Percentiles rank a stretch among this genome's conserved stretches.
These are phyloP conservation scores for Bretziella fagacearum DNA, from an alignment of 2,329 filamentous ascomycete species.

Conservation along the genomic window DNA sequence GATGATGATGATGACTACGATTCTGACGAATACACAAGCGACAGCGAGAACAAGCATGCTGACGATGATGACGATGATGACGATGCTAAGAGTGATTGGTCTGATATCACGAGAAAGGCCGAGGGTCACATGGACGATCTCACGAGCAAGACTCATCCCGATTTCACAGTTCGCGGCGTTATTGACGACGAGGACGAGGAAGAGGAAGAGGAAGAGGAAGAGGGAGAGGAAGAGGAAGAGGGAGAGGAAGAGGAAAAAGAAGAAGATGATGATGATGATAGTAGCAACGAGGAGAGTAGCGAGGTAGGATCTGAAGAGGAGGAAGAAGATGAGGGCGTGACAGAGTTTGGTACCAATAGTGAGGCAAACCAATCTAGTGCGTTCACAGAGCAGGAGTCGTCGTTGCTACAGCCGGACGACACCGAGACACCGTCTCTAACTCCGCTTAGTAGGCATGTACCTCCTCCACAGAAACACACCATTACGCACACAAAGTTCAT, in stretches of 20 bases:
- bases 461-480: slow-evolving; percentile 22
- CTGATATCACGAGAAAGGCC: slow-evolving; percentile 55
- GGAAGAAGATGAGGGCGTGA: slow-evolving; percentile 17
- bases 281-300: background rate
- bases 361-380: slow-evolving; percentile 19
- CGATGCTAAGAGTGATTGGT: slow-evolving; percentile 61
- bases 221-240: background rate
- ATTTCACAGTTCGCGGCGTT: slow-evolving; percentile 21
- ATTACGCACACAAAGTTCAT: slow-evolving; percentile 52
- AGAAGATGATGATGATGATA: slow-evolving; percentile 7
- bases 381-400: slow-evolving; percentile 11
- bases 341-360: slow-evolving; percentile 26
- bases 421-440: background rate
- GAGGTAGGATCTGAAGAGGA: background rate
- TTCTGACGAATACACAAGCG: slow-evolving; percentile 61
- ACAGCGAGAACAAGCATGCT: slow-evolving; percentile 55
- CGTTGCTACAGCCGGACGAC: slow-evolving; percentile 3
- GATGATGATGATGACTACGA: slow-evolving; percentile 34
- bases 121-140: slow-evolving; percentile 33
- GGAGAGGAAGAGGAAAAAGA: background rate
- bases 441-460: background rate
- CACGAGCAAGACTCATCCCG: slow-evolving; percentile 27
- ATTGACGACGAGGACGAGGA: slow-evolving; percentile 22
- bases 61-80: slow-evolving; percentile 32
- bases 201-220: slow-evolving; percentile 18